These are phyloP conservation scores for Phlebiopsis flavidoalba DNA, from an alignment of 768 basidiomycete genomes.

Conservation along the genomic window DNA sequence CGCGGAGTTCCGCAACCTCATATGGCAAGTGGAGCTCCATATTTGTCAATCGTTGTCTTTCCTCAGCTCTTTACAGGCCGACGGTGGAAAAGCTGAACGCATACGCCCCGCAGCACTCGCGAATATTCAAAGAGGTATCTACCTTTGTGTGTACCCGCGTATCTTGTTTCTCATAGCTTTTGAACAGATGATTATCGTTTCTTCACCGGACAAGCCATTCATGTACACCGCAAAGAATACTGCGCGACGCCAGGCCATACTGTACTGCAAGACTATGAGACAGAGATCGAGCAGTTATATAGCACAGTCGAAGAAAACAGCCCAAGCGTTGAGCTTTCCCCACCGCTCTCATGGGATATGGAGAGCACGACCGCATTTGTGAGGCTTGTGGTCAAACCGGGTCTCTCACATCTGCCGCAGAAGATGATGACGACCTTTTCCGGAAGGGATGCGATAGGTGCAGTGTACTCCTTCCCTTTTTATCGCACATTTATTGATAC, in stretches of 20 bases:
- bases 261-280: constrained; percentile 33
- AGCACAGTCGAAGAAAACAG: constrained; percentile 23
- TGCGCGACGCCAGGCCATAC: constrained; percentile 29
- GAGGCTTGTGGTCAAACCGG: constrained; percentile 27
- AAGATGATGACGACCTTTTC: constrained; percentile 35
- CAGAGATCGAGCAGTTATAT: constrained; percentile 36
- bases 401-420: constrained; percentile 23
- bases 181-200: constrained; percentile 39
- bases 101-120: constrained; percentile 38
- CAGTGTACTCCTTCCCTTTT: background rate
- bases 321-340: constrained; percentile 23
- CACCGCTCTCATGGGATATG: constrained; percentile 23
- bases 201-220: constrained; percentile 36
- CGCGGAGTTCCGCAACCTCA: constrained; percentile 17
- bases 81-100: constrained; percentile 36
- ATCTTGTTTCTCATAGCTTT: background rate
- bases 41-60: background rate
- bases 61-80: constrained; percentile 26
- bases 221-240: constrained; percentile 38
- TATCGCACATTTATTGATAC: background rate
- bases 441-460: constrained; percentile 37
- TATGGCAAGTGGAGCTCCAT: constrained; percentile 14
- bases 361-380: constrained; percentile 26
- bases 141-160: background rate
- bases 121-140: constrained; percentile 41